These are phyloP conservation scores for Saccharomycopsis phalli DNA, from an alignment of 1,139 yeast genomes.

Conservation along the genomic window DNA sequence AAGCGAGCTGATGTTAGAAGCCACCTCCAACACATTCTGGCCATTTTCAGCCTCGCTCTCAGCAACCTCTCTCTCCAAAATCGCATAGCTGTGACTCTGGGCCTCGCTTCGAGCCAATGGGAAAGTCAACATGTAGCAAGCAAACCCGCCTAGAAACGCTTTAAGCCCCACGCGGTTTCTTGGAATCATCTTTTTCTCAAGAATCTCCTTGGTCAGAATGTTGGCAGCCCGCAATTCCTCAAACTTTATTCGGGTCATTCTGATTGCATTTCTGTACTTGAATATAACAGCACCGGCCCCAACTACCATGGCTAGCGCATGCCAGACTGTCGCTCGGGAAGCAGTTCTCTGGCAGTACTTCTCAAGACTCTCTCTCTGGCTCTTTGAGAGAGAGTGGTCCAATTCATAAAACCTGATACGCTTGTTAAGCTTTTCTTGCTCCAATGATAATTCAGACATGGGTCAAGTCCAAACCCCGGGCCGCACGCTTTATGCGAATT, in stretches of 20 bases:
- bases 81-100: neutral
- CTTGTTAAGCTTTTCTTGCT: neutral
- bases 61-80: neutral
- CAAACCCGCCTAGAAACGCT: neutral
- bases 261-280: neutral
- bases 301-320: too few relatives aligned
- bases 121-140: neutral
- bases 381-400: constrained; percentile 13
- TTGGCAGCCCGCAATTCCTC: neutral
- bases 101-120: neutral
- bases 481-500: neutral
- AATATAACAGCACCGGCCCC: neutral
- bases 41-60: neutral
- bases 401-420: constrained; percentile 14
- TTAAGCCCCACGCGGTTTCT: neutral
- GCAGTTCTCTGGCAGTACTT: constrained; percentile 15
- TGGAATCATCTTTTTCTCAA: neutral
- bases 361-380: constrained; percentile 11
- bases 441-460: neutral
- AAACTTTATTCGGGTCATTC: neutral
- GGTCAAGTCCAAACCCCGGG: neutral
- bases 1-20: neutral
- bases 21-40: neutral
- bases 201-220: neutral
- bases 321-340: too few relatives aligned